phyloP scores from a whole-genome alignment of 176 grass and related monocot genomes.

The Poa annua region DNA sequence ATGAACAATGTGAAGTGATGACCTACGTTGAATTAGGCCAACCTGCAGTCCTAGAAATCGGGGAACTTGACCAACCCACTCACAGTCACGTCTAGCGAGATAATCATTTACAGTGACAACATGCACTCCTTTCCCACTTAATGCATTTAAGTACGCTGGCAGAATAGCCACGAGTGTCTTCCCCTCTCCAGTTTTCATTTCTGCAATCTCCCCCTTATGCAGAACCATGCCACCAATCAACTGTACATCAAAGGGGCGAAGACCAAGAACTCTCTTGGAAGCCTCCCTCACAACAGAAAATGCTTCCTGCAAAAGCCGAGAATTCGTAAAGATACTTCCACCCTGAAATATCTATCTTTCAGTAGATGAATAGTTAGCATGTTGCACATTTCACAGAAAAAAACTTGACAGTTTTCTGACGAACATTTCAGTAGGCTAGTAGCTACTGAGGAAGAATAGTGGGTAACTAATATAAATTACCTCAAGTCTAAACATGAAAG shows the following conservation, averaged over 20 bases:
- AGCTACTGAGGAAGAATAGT: constrained; percentile 26
- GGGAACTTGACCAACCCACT: constrained; percentile 98
- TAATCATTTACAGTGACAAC: constrained; percentile 99
- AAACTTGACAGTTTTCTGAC: constrained; percentile 14
- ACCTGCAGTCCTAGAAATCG: constrained; percentile 96
- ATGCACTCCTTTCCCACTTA: constrained; percentile 95
- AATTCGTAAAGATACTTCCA: constrained; percentile 14
- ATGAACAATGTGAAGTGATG: constrained; percentile 50
- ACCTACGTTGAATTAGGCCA: constrained; percentile 99
- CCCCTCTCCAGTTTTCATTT: constrained; percentile 99
- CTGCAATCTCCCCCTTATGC: constrained; percentile 94
- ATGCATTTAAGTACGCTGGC: constrained; percentile 91
- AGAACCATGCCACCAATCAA: constrained; percentile 94
- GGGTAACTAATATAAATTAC: background rate
- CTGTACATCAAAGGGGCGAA: constrained; percentile 94
- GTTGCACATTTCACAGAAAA: constrained; percentile 13
- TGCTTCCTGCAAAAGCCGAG: constrained; percentile 69
- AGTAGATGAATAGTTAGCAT: background rate
- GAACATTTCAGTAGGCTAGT: constrained; percentile 22
- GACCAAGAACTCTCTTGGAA: constrained; percentile 91
- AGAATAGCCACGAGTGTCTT: constrained; percentile 97
- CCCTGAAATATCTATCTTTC: constrained; percentile 19
- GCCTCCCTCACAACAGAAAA: constrained; percentile 96
- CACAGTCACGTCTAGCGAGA: constrained; percentile 92
- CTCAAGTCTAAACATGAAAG: background rate